Evolutionary conservation across 2,329 filamentous ascomycete species (phyloP), one percentile per base, ranked within the genome.

Genomic region (Gaeumannomyces sp.): DNA sequence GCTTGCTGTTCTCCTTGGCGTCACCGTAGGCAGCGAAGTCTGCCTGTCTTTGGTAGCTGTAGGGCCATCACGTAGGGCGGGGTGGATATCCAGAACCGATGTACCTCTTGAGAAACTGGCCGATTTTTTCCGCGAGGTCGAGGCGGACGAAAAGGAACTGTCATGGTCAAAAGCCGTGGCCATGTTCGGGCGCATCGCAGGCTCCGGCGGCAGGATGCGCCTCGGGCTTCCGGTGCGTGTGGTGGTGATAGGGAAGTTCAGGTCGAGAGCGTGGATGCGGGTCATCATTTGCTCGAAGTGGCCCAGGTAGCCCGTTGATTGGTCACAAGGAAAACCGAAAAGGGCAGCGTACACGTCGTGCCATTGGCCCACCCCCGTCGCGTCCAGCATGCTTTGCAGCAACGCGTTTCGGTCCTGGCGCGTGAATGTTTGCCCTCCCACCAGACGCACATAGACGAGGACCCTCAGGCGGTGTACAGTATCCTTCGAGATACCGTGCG

Each of bases 331-430:
- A 57, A 28, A 22, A 3, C 28, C 50, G 29, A 35, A 69, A n/a
- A 2, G 66, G 68, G 66, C 4, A 64, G 65, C 1, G 69, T 66
- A 13, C 38, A 53, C 1, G 13, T 53, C 45, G 45, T 53, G 2
- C 68, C 68, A 70, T n/a, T 59, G 33, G 8, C 28, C 50, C 22
- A 70, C 66, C 27, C 63, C 64, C 4, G 61, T 61, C 2, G 64
- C 35, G 0, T 57, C 27, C 22, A 69, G 64, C 2, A 70, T 31
- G 1, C 56, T 50, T n/a, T 13, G 4, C 19, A 65, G 59, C 1
- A 65, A 19, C 7, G 25, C 25, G 28, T 25, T 27, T 11, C 58
- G 16, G 14, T 60, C 31, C 2, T 33, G 28, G n/a, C 35, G 31
- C 19, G 35, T 35, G 16, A 58, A 25, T 16, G 27, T 3, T 27